phyloP scores from a whole-genome alignment of 2,329 filamentous ascomycete genomes.

The Fusarium decemcellulare region DNA sequence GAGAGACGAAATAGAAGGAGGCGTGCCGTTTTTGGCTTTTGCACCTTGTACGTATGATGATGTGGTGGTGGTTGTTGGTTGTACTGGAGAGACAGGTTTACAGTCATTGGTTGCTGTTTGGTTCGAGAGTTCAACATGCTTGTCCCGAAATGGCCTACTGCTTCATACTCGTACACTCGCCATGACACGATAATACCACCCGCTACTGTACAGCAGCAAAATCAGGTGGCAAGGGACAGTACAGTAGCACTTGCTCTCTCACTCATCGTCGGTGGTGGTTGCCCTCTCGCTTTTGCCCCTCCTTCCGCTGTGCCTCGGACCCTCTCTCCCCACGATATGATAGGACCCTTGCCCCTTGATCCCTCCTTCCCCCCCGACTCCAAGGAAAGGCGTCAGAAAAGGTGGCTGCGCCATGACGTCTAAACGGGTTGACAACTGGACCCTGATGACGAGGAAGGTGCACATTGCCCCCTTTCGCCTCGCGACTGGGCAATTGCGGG shows the following conservation, averaged over 20 bases:
- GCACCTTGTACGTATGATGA: background rate
- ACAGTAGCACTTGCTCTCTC: background rate
- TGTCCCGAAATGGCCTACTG: no score
- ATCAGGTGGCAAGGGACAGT: background rate
- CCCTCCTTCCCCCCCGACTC: background rate
- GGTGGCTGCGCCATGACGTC: constrained; percentile 42
- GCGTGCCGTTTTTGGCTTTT: background rate
- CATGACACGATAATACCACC: background rate
- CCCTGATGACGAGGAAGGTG: constrained; percentile 36
- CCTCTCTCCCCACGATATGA: background rate
- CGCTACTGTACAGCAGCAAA: background rate
- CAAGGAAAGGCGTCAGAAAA: background rate
- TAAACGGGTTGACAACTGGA: constrained; percentile 24
- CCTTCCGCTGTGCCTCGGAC: background rate
- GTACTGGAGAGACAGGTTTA: background rate
- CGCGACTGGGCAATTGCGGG: background rate
- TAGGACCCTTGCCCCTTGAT: background rate
- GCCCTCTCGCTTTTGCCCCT: background rate
- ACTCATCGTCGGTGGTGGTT: background rate
- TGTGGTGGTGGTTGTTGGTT: background rate
- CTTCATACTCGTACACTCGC: background rate
- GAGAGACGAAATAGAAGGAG: constrained; percentile 10
- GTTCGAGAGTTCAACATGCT: no score
- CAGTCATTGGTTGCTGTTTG: no score
- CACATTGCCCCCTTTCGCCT: background rate